Evolutionary conservation across 768 basidiomycete species (phyloP).

Genomic region (Podaxis sp.): DNA sequence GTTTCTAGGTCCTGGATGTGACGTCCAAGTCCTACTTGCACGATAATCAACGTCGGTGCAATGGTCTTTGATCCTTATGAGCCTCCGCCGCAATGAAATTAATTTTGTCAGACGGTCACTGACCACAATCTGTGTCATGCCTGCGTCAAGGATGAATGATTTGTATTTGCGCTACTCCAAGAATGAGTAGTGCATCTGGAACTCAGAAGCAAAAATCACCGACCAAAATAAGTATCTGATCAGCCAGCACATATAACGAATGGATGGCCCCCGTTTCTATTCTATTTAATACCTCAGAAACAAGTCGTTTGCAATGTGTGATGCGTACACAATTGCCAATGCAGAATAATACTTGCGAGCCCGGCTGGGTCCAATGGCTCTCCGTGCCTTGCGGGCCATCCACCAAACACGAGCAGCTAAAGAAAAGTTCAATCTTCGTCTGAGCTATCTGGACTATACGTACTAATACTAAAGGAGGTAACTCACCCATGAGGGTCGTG

Average conservation of each 20-base stretch:
- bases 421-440: no score
- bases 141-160: slow-evolving; percentile 24
- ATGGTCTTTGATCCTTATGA: background rate
- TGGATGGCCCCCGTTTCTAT: slow-evolving; percentile 40
- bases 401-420: slow-evolving; percentile 38
- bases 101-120: background rate
- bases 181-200: background rate
- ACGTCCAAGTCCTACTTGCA: background rate
- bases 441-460: background rate
- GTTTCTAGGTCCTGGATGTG: slow-evolving; percentile 1
- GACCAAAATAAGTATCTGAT: background rate
- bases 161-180: background rate
- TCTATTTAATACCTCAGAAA: slow-evolving; percentile 19
- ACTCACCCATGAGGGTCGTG: slow-evolving; percentile 34
- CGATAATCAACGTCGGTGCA: slow-evolving; percentile 1
- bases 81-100: background rate
- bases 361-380: slow-evolving; percentile 26
- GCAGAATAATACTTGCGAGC: slow-evolving; percentile 32
- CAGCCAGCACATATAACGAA: slow-evolving; percentile 19
- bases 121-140: slow-evolving; percentile 25
- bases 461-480: no score
- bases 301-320: background rate
- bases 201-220: background rate
- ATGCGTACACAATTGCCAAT: slow-evolving; percentile 36
- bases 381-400: slow-evolving; percentile 26